Base-by-base conservation (phyloP, 2,329 filamentous ascomycete species). In the Fusarium abutilonis region DNA sequence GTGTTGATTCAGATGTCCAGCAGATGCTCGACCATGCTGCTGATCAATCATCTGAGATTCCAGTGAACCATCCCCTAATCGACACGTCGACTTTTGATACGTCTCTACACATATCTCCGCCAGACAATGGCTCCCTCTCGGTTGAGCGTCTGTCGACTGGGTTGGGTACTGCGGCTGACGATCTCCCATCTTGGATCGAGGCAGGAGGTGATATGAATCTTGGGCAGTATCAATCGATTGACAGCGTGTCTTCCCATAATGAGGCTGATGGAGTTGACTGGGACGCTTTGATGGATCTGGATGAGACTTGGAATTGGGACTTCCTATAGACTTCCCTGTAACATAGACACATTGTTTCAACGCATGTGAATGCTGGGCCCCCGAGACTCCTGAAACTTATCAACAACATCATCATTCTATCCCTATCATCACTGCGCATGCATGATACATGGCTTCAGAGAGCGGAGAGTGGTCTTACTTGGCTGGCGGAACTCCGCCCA, bases 241-340 rank as follows among this genome's bases (percentile, higher is more conserved):
- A 35, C 3, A 38, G 32, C n/a, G 9, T 6, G 3, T 36, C 32
- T 3, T 35, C 49, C 13, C 21, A 43, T 2, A 42, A 45, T 0
- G 46, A 41, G 1, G 15, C n/a, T 3, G 47, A 35, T 31, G 39
- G 42, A 0, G 64, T 70, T 31, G 66, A 60, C 9, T 69, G 68
- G 66, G 60, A 70, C 2, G 39, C 47, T 14, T 51, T 68, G 56
- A 53, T 67, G 6, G 54, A 66, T 29, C 26, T 60, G 1, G 56
- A 60, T 11, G 58, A 45, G 9, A 58, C 51, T 8, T 64, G 57
- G 40, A 48, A 53, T 5, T 70, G 67, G 67, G 32, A 64, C 38
- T 56, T 69, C 5, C 15, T 66, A 7, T 69, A 52, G 19, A 49
- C 31, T n/a, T 26, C 19, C 34, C 31, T 39, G 6, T 26, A 42